phyloP scores from a whole-genome alignment of 2,329 filamentous ascomycete genomes.

The Neofusicoccum parvum region DNA sequence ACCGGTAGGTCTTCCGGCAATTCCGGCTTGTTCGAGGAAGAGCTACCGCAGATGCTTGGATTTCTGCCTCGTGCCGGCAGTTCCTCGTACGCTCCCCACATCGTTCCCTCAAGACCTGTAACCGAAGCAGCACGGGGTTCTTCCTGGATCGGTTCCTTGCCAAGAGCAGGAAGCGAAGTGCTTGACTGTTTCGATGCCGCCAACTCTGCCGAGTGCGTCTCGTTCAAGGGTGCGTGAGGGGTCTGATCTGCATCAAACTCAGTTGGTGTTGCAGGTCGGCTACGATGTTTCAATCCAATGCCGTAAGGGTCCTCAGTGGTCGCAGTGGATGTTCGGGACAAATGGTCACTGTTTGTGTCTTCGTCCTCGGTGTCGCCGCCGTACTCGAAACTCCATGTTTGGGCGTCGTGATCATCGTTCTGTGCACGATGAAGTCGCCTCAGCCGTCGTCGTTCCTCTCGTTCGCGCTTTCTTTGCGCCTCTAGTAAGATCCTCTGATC shows the following conservation, averaged over 20 bases:
- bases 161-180: conserved; percentile 19
- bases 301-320: conserved; percentile 25
- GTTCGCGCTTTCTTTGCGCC: conserved; percentile 59
- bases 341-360: conserved; percentile 37
- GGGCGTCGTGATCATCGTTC: conserved; percentile 48
- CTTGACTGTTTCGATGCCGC: conserved; percentile 19
- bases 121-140: conserved; percentile 24
- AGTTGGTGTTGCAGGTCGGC: conserved; percentile 6
- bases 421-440: conserved; percentile 38
- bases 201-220: conserved; percentile 7
- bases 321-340: conserved; percentile 40
- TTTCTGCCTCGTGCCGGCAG: conserved; percentile 65
- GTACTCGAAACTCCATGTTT: conserved; percentile 84
- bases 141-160: conserved; percentile 1
- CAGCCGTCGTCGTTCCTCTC: conserved; percentile 42
- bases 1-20: conserved; percentile 67
- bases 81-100: conserved; percentile 72
- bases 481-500: conserved; percentile 47
- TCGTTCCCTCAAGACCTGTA: conserved; percentile 71
- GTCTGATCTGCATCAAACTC: conserved; percentile 21
- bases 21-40: conserved; percentile 54
- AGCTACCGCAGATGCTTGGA: conserved; percentile 79
- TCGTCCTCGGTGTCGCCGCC: conserved; percentile 64
- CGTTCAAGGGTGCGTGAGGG: conserved; percentile 21
- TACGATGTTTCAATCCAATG: neutral